Base-by-base conservation (phyloP, 768 basidiomycete species). In the Suillus spraguei region DNA sequence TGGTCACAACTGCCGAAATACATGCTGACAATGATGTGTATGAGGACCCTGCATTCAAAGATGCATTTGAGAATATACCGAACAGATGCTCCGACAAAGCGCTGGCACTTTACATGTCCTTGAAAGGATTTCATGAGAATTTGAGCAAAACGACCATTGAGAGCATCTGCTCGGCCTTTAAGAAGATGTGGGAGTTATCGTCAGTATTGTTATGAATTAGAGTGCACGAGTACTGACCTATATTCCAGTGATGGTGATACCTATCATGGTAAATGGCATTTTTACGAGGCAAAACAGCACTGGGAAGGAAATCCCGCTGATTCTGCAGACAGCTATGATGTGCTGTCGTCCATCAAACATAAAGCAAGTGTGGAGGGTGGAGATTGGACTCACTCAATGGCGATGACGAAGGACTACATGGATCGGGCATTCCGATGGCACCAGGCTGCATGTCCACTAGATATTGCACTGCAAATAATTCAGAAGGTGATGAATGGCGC, bases 291-390 rank as follows among this genome's bases (percentile, higher is more conserved):
- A 2, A 50, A 28, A 6, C 49, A 50, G 16, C 16, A 5, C 8
- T 32, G 49, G 49, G 49, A 50, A 17, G 77, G 78, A 2, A 74
- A 73, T 59, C 78, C 73, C 4, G 76, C 73, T 0, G 60, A 70
- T 1, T 72, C 71, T 0, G 55, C 53, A 28, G 64, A 66, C 24
- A 70, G 78, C 1, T 62, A 68, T 11, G 59, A 65, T 1, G 33
- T 77, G 7, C 50, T 76, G 7, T 69, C 72, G 36, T 66, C 68
- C 0, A 52, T 76, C 52, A 74, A 72, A 32, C 65, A 72, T 32
- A 64, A 68, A 54, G 16, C 66, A 10, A 52, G 66, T 41, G 44
- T 62, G 2, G 69, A 72, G 46, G 72, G 69, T 0, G 68, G 62
- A 14, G 24, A 68, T 16, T 66, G 67, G 33, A 69, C 63, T 4